Base-by-base conservation (phyloP, 1,284 basidiomycete genomes). In the Pseudozyma pruni region DNA sequence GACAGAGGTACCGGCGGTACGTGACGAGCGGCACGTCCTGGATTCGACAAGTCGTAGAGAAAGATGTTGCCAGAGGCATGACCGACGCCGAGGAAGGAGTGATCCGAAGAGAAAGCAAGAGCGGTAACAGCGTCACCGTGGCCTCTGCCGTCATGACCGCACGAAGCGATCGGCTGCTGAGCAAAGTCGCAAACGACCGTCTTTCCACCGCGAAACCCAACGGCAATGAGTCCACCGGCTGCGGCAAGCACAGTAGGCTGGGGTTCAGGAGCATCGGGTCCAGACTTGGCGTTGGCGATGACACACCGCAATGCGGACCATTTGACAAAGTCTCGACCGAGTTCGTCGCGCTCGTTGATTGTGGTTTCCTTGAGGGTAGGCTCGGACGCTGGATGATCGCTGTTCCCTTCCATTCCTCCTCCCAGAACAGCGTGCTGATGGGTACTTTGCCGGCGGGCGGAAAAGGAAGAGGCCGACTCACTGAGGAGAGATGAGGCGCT, bases 41-140 rank as follows among this genome's bases (percentile, higher is more conserved):
- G 90, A 31, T 87, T 86, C 45, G 88, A 87, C 46, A 98, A 82
- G 69, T 97, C 90, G 81, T 91, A 98, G 0, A 99, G 86, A 74
- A 91, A 90, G 38, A 98, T 89, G 74, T 92, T 87, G 2, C 96
- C 96, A 2, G 87, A 88, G 0, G 88, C 86, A 82, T 98, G 93
- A 0, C 96, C 96, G 1, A 91, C 90, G 0, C 91, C 95, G 44
- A 98, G 85, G 81, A 89, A 98, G 0, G 94, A 95, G 75, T 94
- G 92, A 79, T 99, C 96, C 69, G 92, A 89, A 4, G 94, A 97
- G 46, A 99, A 85, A 2, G 93, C 90, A 5, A 99, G 84, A 1
- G 94, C 90, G 7, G 93, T 96, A 16, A 96, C 92, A n/a, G 91
- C 83, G 14, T 93, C 67, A 3, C 67, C 60, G 20, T 63, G 55